Evolutionary conservation across 1,284 basidiomycete species (phyloP).

Genomic region (Ustanciosporium gigantosporum): DNA sequence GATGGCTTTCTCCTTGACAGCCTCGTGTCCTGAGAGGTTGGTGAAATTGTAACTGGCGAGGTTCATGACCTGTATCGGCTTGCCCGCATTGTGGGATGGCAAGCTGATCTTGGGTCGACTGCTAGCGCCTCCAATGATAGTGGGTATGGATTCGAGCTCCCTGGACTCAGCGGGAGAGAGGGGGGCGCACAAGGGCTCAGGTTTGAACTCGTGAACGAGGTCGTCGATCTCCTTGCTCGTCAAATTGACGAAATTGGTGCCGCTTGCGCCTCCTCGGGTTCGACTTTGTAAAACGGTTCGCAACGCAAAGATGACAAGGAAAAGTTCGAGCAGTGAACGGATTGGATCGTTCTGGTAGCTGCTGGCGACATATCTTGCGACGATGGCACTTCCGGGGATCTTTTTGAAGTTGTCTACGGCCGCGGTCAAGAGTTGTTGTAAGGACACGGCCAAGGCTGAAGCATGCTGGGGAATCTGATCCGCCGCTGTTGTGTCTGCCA

Average conservation of each 20-base stretch:
- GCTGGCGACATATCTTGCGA: constrained; percentile 82
- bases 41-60: constrained; percentile 91
- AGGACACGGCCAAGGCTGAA: constrained; percentile 25
- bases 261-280: constrained; percentile 80
- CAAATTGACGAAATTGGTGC: constrained; percentile 86
- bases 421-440: constrained; percentile 6
- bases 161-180: constrained; percentile 69
- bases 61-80: constrained; percentile 76
- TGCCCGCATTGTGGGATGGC: constrained; percentile 66
- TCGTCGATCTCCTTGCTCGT: constrained; percentile 96
- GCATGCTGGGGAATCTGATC: constrained; percentile 14
- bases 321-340: constrained; percentile 84
- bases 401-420: constrained; percentile 50
- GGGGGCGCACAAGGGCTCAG: constrained; percentile 77
- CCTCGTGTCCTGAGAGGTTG: constrained; percentile 83
- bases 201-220: constrained; percentile 91
- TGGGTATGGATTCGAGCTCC: constrained; percentile 75
- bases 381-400: constrained; percentile 84
- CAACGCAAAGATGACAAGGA: constrained; percentile 80
- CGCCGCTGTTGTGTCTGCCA: constrained; percentile 5
- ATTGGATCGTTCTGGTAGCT: constrained; percentile 80
- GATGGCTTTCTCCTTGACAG: constrained; percentile 81
- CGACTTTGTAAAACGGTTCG: constrained; percentile 85
- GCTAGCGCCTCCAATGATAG: constrained; percentile 79
- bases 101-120: constrained; percentile 75